phyloP scores from a whole-genome alignment of 139 green algal genomes.

The Edaphochlamys debaryana region DNA sequence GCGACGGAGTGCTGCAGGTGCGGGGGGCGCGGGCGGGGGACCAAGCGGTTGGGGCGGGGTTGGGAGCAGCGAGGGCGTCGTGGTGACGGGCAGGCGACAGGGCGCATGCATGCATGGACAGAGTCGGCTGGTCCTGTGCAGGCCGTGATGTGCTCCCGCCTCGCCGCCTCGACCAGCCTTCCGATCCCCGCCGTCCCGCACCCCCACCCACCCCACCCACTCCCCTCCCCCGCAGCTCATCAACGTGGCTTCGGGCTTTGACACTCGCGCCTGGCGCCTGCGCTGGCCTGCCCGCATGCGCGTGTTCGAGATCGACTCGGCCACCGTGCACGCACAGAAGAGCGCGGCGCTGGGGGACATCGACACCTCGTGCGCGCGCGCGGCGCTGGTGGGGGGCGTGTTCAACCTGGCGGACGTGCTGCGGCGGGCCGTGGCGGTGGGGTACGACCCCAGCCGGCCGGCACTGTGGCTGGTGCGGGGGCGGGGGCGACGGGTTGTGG shows the following conservation, averaged over 20 bases:
- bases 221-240: slow-evolving; percentile 29
- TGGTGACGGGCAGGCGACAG: background rate
- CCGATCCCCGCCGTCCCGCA: no score
- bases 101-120: no score
- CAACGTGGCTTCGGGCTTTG: slow-evolving; percentile 47
- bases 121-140: no score
- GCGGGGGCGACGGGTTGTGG: background rate
- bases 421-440: slow-evolving; percentile 12
- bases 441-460: slow-evolving; percentile 19
- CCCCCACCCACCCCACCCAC: background rate
- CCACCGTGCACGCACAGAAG: slow-evolving; percentile 50
- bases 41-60: background rate
- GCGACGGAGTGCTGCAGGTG: slow-evolving; percentile 43
- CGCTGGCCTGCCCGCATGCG: slow-evolving; percentile 27
- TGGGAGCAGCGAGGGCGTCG: background rate
- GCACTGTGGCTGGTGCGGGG: slow-evolving; percentile 32
- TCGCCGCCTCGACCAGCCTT: no score
- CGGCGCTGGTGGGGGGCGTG: slow-evolving; percentile 33
- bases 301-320: slow-evolving; percentile 50
- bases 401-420: slow-evolving; percentile 28
- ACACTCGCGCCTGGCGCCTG: slow-evolving; percentile 52
- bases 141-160: no score
- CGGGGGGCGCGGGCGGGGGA: background rate
- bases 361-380: background rate
- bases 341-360: slow-evolving; percentile 25